Evolutionary conservation across 208 protist species (phyloP).

Genomic region (Leishmania guyanensis): DNA sequence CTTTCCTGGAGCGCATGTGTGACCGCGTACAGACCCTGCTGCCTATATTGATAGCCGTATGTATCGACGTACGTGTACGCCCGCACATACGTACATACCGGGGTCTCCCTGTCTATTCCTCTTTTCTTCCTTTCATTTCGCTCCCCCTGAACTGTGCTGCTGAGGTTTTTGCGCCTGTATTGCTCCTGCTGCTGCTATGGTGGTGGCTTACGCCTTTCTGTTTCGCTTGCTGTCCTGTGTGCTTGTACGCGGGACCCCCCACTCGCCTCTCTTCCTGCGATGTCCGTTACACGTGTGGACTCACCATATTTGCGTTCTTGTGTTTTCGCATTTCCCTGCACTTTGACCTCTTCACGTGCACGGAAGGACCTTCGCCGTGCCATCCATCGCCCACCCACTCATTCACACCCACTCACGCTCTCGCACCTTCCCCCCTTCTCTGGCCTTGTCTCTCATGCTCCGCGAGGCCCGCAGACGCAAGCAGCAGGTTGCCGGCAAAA

Average conservation of each 20-base stretch:
- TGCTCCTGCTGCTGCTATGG: background rate
- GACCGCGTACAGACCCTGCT: background rate
- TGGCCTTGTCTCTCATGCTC: conserved; percentile 24
- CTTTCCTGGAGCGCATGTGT: background rate
- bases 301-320: background rate
- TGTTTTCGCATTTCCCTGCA: background rate
- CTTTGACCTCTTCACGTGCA: background rate
- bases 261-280: no score
- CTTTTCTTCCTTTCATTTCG: background rate
- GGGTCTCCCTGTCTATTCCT: background rate
- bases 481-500: conserved; percentile 76
- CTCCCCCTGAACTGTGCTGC: background rate
- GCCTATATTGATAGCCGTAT: background rate
- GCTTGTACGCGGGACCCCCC: no score
- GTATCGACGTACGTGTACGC: background rate
- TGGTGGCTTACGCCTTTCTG: background rate
- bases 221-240: background rate
- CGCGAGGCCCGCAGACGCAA: conserved; percentile 60
- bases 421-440: background rate
- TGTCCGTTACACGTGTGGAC: background rate
- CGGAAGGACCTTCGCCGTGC: background rate
- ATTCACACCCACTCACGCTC: conserved; percentile 20
- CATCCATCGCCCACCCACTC: background rate
- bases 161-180: background rate
- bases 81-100: background rate